Evolutionary conservation across 495 filamentous ascomycete species (phyloP), one percentile per base, ranked within the genome.

Genomic region (Xylaria longipes): DNA sequence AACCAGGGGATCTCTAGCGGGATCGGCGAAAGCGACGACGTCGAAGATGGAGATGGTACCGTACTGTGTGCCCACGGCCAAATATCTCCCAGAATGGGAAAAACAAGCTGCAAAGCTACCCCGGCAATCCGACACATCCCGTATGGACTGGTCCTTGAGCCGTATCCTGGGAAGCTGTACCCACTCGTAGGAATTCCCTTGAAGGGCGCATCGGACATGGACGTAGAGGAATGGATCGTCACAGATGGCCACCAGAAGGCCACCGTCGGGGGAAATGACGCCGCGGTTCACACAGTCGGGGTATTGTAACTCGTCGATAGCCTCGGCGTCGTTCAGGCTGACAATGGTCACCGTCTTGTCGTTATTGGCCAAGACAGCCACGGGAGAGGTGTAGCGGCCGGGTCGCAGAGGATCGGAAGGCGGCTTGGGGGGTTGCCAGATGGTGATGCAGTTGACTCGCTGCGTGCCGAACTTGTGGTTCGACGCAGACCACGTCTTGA

Each of bases 251-350:
- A 94, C 85, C 6, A 98, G 87, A 22, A 97, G 80, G 50, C 84
- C 86, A 0, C 94, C 95, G 74, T 98, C 92, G 0, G 96, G 96
- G 35, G 95, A 97, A 54, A 99, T 90, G 25, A 94, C 89, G 6
- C 94, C 93, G 79, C 96, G 94, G 79, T 99, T 99, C 82, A 97
- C 95, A 67, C 88, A 90, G 72, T 92, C 90, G 48, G 91, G 89
- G 70, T 95, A 92, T 7, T 88, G 83, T 27, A 97, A 80, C 62
- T 89, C 86, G 46, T 91, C 88, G 48, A 95, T 80, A 17, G 89
- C 85, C 35, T 81, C 73, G 6, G 73, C 65, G 29, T 76, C 71
- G 56, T 73, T 54, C 9, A 98, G 84, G 43, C 91, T 91, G 77
- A 94, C 94, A 20, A 97, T 83, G 22, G 90, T 89, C 37, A 98